Base-by-base conservation (phyloP, 1,139 yeast genomes). In the Magnusiomyces clavatus region DNA sequence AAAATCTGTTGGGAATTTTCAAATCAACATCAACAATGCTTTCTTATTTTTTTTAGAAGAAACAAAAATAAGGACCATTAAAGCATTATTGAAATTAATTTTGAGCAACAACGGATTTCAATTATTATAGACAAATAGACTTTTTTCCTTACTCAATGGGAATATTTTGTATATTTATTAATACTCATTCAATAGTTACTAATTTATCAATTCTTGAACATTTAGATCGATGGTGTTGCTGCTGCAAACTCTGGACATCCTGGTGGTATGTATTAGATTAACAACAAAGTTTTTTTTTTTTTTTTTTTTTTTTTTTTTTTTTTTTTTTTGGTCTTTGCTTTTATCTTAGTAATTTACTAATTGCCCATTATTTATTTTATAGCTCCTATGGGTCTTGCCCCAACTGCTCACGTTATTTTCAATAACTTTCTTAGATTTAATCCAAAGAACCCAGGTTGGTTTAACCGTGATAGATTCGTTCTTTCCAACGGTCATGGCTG, bases 171-270 rank as follows among this genome's bases (percentile, higher is more conserved):
- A 24, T n/a, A n/a, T n/a, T 24, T 24, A 24, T 24, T 24, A 24
- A 24, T 24, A 24, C 31, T 24, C 8, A 24, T 24, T 24, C 4
- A 24, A 24, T 8, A 8, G 31, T 24, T 24, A 24, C 31, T 24
- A 24, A 24, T 24, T 24, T 24, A 24, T 24, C 31, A 24, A 24
- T 24, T 24, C n/a, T 24, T 8, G 8, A 24, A 24, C 8, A 5
- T 24, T 24, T 49, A 65, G 69, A 90, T 86, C 55, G 99, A 92
- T 72, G 83, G 86, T 60, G 95, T 87, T 57, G 78, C 83, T 56
- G 80, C 82, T 70, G 95, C 97, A 65, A 86, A 92, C 74, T 85
- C 96, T 57, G 99, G 99, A 63, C 99, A 92, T 76, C 99, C 99
- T 53, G 98, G 98, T 79, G 97, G 54, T 51, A 60, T n/a, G 52